phyloP scores from a whole-genome alignment of 352 stramenopile species.

The Phytophthora tentaculata region DNA sequence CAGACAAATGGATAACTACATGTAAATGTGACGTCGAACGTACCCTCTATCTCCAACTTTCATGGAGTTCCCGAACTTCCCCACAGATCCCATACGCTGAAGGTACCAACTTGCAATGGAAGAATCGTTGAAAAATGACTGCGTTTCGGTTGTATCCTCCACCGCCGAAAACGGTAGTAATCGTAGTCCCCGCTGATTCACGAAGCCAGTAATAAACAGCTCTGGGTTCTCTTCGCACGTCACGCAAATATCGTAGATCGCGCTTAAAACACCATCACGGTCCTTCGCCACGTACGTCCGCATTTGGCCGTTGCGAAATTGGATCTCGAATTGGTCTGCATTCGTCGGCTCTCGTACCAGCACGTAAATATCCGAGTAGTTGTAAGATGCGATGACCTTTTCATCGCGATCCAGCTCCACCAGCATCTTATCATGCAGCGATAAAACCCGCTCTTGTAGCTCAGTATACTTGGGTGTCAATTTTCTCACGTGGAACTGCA shows the following conservation, averaged over 20 bases:
- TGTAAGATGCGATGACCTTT: constrained; percentile 62
- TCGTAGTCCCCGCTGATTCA: constrained; percentile 75
- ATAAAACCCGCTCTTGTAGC: constrained; percentile 58
- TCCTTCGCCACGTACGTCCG: constrained; percentile 68
- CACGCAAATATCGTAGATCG: constrained; percentile 80
- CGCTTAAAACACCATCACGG: constrained; percentile 76
- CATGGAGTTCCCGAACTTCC: constrained; percentile 60
- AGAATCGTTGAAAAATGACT: constrained; percentile 81
- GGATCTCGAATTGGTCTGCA: constrained; percentile 71
- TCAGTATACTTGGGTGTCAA: constrained; percentile 66
- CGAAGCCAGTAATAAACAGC: constrained; percentile 69
- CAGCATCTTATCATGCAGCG: constrained; percentile 72
- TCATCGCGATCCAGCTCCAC: constrained; percentile 66
- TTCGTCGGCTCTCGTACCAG: constrained; percentile 60
- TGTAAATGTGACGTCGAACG: constrained; percentile 7
- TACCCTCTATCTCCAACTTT: constrained; percentile 74
- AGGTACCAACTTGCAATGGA: constrained; percentile 85
- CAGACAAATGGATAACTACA: not conserved
- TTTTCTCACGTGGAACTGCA: constrained; percentile 78
- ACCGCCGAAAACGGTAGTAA: constrained; percentile 75
- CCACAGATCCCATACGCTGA: constrained; percentile 74
- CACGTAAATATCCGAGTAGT: constrained; percentile 75
- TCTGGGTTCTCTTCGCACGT: constrained; percentile 79
- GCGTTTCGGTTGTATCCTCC: constrained; percentile 70
- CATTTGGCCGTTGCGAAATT: constrained; percentile 70